These are phyloP conservation scores for Hypoxylon lienhwacheense DNA, from an alignment of 495 filamentous ascomycete species.

Conservation along the genomic window DNA sequence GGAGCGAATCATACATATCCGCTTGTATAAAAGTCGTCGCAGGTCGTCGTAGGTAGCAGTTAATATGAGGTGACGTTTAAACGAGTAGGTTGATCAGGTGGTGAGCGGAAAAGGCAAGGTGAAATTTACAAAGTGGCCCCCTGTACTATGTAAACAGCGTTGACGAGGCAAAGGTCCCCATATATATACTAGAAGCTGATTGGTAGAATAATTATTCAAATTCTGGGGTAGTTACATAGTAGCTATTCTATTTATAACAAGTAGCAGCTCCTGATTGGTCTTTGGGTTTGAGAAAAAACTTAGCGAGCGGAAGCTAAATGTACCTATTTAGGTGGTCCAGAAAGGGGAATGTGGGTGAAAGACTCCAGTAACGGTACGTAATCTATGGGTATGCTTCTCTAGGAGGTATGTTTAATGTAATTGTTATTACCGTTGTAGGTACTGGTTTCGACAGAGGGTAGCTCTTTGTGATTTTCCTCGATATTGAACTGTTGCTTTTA, in stretches of 20 bases:
- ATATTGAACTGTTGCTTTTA: too few relatives aligned
- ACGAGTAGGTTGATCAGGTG: constrained; percentile 2
- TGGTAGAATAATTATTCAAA: not conserved
- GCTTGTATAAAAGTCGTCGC: constrained; percentile 8
- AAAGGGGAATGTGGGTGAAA: constrained; percentile 21
- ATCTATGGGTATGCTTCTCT: too few relatives aligned
- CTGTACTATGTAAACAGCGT: not conserved
- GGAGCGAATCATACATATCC: constrained; percentile 15
- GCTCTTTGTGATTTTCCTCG: too few relatives aligned
- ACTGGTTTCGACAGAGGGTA: too few relatives aligned
- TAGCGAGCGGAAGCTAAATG: constrained; percentile 25
- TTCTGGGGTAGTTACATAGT: constrained; percentile 30
- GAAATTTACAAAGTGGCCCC: constrained; percentile 13
- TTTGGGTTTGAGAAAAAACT: not conserved
- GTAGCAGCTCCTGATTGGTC: constrained; percentile 13
- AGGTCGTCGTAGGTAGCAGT: constrained; percentile 1
- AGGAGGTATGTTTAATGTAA: too few relatives aligned
- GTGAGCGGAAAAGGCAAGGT: constrained; percentile 1
- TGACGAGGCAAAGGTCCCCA: constrained; percentile 18
- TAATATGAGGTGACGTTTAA: constrained; percentile 15
- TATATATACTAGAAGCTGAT: constrained; percentile 8
- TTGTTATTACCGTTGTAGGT: too few relatives aligned
- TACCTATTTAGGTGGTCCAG: not conserved
- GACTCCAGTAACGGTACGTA: too few relatives aligned
- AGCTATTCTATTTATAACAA: constrained; percentile 22